Evolutionary conservation across 2,329 filamentous ascomycete species (phyloP).

Genomic region (Penicillium occitanis): DNA sequence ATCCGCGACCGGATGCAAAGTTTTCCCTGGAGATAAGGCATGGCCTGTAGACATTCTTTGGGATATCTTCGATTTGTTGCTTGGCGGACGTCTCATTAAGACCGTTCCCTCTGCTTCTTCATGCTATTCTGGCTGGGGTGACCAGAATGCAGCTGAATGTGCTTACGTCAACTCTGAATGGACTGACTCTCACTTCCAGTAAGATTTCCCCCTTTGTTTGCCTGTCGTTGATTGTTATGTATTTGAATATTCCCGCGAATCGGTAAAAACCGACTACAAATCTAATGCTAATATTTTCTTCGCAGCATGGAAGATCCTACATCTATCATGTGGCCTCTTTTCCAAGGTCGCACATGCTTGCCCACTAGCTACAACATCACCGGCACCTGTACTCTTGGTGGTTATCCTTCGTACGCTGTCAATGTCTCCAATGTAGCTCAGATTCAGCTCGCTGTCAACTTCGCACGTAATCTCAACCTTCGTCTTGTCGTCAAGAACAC

Average conservation of each 20-base stretch:
- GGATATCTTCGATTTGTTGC: conserved; percentile 50
- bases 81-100: conserved; percentile 50
- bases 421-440: conserved; percentile 29
- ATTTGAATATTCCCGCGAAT: neutral
- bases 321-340: conserved; percentile 35
- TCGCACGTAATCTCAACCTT: conserved; percentile 15
- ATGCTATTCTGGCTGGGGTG: conserved; percentile 46
- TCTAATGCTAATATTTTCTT: neutral
- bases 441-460: conserved; percentile 19
- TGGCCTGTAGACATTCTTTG: conserved; percentile 52
- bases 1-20: conserved; percentile 26
- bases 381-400: conserved; percentile 30
- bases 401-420: conserved; percentile 37
- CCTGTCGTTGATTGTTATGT: neutral
- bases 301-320: conserved; percentile 26
- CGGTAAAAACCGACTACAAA: neutral
- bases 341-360: conserved; percentile 34
- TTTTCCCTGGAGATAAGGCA: conserved; percentile 49
- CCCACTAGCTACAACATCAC: conserved; percentile 28
- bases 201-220: neutral
- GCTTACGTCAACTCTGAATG: neutral
- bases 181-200: conserved; percentile 14
- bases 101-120: conserved; percentile 51
- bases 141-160: conserved; percentile 18
- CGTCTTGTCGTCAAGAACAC: conserved; percentile 21